Evolutionary conservation across 2,329 filamentous ascomycete genomes (phyloP).

Genomic region (Penicillium nordicum): DNA sequence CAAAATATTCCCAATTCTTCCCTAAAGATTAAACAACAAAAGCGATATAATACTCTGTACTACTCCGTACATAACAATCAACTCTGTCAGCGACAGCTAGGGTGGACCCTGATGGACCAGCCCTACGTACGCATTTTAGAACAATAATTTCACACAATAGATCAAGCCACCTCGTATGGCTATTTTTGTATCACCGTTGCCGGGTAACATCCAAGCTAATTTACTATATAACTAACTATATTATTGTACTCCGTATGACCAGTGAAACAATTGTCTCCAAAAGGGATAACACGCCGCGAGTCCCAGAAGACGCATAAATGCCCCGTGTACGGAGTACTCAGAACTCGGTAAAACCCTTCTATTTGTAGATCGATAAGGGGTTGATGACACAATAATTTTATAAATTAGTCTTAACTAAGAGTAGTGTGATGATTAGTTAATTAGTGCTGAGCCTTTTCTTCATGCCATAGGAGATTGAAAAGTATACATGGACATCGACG

Average conservation of each 20-base stretch:
- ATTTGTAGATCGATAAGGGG: background rate
- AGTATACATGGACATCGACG: background rate
- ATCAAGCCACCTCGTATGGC: conserved; percentile 1
- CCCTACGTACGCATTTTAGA: conserved; percentile 1
- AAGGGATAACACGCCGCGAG: background rate
- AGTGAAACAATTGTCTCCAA: background rate
- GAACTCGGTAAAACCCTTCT: background rate
- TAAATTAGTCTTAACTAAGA: background rate
- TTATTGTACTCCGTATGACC: background rate
- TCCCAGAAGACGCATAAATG: background rate
- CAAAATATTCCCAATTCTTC: background rate
- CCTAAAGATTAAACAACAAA: background rate
- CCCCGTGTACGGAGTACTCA: background rate
- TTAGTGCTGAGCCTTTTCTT: background rate
- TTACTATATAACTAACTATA: background rate
- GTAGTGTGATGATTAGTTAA: background rate
- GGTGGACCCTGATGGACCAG: conserved; percentile 10
- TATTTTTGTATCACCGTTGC: conserved; percentile 1
- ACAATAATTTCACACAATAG: conserved; percentile 11
- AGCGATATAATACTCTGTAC: background rate
- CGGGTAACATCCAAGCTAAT: background rate
- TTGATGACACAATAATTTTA: background rate
- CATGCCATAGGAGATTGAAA: background rate
- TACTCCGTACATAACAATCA: background rate
- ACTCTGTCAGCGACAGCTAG: background rate